phyloP scores from a whole-genome alignment of 2,329 filamentous ascomycete species.

The Colletotrichum shisoi region DNA sequence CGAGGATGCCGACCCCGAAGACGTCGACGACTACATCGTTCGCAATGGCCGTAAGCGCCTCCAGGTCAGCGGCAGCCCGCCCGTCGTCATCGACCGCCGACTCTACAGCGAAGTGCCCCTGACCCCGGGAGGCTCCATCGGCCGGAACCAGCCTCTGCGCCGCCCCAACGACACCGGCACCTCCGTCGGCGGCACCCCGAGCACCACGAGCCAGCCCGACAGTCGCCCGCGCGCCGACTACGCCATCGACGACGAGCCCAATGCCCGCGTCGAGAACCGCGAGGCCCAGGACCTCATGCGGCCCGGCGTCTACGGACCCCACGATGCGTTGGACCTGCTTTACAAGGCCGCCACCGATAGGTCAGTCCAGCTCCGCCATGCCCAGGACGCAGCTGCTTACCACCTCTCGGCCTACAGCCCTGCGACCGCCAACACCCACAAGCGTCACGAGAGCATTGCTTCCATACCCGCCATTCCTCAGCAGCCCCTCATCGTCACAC shows the following conservation, averaged over 20 bases:
- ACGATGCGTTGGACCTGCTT: slow-evolving; percentile 89
- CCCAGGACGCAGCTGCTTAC: slow-evolving; percentile 38
- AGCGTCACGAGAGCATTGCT: slow-evolving; percentile 46
- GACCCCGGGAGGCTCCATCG: slow-evolving; percentile 71
- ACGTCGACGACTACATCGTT: slow-evolving; percentile 71
- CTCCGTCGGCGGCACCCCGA: slow-evolving; percentile 45
- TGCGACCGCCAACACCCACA: slow-evolving; percentile 41
- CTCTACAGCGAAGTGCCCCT: slow-evolving; percentile 65
- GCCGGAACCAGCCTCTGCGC: slow-evolving; percentile 70
- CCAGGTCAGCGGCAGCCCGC: slow-evolving; percentile 57
- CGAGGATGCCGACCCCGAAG: slow-evolving; percentile 54
- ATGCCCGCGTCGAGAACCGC: slow-evolving; percentile 69
- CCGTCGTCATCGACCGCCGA: slow-evolving; percentile 54
- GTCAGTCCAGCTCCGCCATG: slow-evolving; percentile 48
- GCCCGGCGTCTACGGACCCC: slow-evolving; percentile 82
- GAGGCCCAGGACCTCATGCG: slow-evolving; percentile 72
- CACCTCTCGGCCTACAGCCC: slow-evolving; percentile 33
- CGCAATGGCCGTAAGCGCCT: slow-evolving; percentile 77
- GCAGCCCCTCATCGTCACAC: slow-evolving; percentile 36
- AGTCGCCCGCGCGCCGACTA: slow-evolving; percentile 49
- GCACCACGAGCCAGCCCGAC: slow-evolving; percentile 44
- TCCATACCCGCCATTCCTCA: slow-evolving; percentile 41
- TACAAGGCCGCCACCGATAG: slow-evolving; percentile 82
- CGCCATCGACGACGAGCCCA: slow-evolving; percentile 60
- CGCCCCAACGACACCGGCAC: slow-evolving; percentile 59